Conservation (phyloP, 2,329 filamentous ascomycete genomes). For the Alternaria solani region DNA sequence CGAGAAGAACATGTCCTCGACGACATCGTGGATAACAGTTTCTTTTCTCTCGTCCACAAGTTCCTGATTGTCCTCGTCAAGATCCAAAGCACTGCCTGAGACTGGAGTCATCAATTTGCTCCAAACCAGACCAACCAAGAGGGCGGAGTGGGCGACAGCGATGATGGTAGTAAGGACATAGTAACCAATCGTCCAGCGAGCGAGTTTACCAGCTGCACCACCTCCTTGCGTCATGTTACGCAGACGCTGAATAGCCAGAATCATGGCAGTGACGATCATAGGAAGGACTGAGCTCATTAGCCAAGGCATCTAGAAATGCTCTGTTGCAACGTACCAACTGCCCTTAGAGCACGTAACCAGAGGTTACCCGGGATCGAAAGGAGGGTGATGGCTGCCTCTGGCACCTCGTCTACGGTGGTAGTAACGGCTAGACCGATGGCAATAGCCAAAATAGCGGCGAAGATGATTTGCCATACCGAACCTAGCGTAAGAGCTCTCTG, state of each 20-base stretch:
- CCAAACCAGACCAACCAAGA: slow-evolving; percentile 60
- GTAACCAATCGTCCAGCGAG: slow-evolving; percentile 60
- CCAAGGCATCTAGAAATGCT: neutral
- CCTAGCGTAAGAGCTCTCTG: slow-evolving; percentile 54
- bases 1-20: slow-evolving; percentile 60
- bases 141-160: slow-evolving; percentile 58
- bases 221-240: slow-evolving; percentile 57
- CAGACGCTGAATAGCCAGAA: slow-evolving; percentile 60
- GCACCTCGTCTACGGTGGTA: slow-evolving; percentile 54
- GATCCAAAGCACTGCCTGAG: slow-evolving; percentile 42
- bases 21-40: slow-evolving; percentile 53
- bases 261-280: slow-evolving; percentile 62
- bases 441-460: slow-evolving; percentile 59
- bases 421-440: slow-evolving; percentile 60
- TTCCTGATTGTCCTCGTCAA: slow-evolving; percentile 45
- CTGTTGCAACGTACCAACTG: slow-evolving; percentile 52
- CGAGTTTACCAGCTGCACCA: slow-evolving; percentile 51
- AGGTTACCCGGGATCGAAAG: slow-evolving; percentile 60
- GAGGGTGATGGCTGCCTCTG: slow-evolving; percentile 53
- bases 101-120: slow-evolving; percentile 55
- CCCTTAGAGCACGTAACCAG: slow-evolving; percentile 61
- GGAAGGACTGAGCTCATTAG: slow-evolving; percentile 55
- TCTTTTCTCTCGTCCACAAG: slow-evolving; percentile 47
- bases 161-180: slow-evolving; percentile 61
- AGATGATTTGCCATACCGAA: slow-evolving; percentile 60